Base-by-base conservation (phyloP, 768 basidiomycete genomes). In the Hydnum rufescens region DNA sequence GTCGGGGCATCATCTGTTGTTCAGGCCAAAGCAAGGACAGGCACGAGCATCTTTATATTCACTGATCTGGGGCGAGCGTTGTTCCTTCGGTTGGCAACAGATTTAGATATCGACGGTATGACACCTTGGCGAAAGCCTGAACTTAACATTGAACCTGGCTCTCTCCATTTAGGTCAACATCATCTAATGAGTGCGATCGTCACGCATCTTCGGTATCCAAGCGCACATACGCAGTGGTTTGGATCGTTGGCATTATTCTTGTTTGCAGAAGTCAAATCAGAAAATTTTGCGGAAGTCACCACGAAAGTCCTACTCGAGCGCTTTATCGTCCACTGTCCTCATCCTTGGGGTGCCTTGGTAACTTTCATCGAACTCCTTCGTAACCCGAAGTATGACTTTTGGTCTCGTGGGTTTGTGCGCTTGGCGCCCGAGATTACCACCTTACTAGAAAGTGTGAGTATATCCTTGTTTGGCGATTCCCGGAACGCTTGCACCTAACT, bases 161-260 rank as follows among this genome's bases (percentile, higher is more conserved):
- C n/a, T n/a, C n/a, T n/a, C n/a, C n/a, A 49, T 32, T 1, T 58
- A 96, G 93, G 90, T 57, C 90, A 95, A 77, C 88, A 97, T 67
- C 83, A 89, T 65, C 72, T 97, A 58, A 68, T 97, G 58, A 87
- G 80, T 59, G 79, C 92, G n/a, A 80, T 93, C 64, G 83, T 88
- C 42, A 75, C 90, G 59, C 93, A 97, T 64, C 71, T 99, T 57
- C 86, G 95, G 60, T 97, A 93, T 72, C 93, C 95, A 30, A 95
- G 92, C 61, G 86, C 92, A 5, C 95, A 99, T 71, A 99, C 93
- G 49, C 83, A 88, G 65, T 99, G 92, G 89, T 97, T 93, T 73
- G 86, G 82, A 64, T 83, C 80, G 43, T 73, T 96, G 57, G 70
- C 96, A 51, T 75, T 97, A 51, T 77, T 89, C 63, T 75, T 93